Base-by-base conservation (phyloP, 495 filamentous ascomycete genomes). In the Annulohypoxylon maeteangense region DNA sequence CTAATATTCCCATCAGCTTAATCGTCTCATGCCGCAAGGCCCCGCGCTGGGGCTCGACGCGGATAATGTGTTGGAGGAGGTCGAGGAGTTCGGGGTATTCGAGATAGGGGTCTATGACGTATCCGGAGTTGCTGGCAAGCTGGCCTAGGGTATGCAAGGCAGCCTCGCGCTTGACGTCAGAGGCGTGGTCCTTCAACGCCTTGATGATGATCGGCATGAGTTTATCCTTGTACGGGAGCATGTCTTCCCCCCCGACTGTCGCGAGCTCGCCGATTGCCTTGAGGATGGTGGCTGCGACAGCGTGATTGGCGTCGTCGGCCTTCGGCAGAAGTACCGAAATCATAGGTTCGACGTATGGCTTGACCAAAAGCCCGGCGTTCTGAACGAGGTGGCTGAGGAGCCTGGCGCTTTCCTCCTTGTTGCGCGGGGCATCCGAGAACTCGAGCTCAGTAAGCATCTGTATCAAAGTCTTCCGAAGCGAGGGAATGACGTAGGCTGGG, bases 191-290 rank as follows among this genome's bases (percentile, higher is more conserved):
- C 81, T 98, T 93, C 50, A 99, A 82, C 10, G 94, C 91, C 64
- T 93, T 90, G 62, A 99, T 88, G 75, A 99, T 96, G 58, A 97
- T 93, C 4, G 91, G 91, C 95, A 98, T 99, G 10, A 99, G 87
- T 56, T 89, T 85, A 4, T 91, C 89, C 70, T 98, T 91, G 77
- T 97, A 97, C 1, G 87, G 84, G 34, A 91, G 86, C 91, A 99
- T 97, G 67, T 94, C 90, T 67, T 92, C 89, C 1, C 96, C 95
- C 34, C 96, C 95, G 45, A 98, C 94, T 22, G 91, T 94, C 14
- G 94, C 92, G 70, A 98, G 86, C 74, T 98, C 93, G 44, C 95
- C 95, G 62, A 98, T 90, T 6, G 95, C 94, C 76, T 91, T 92
- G 12, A 99, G 83, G n/a, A 95, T 94, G 7, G 92, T 97, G 1